Evolutionary conservation across 2,329 filamentous ascomycete species (phyloP).

Genomic region (Sporothrix phasma): DNA sequence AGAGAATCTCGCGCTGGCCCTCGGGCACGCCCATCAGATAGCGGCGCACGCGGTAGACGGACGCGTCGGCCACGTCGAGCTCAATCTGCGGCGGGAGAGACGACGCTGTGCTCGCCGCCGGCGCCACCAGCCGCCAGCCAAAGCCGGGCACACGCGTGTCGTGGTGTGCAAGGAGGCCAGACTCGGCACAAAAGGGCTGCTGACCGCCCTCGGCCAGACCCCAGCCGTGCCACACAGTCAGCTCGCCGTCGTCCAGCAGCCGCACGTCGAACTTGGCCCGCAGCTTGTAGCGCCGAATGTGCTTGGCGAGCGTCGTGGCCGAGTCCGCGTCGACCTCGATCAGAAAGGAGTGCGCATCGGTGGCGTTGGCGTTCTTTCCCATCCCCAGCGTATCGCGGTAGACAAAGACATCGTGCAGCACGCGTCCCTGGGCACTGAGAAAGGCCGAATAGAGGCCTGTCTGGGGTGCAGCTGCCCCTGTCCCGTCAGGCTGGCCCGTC

Average conservation of each 20-base stretch:
- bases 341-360: constrained; percentile 46
- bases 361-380: background rate
- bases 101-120: background rate
- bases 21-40: constrained; percentile 77
- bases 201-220: constrained; percentile 31
- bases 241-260: constrained; percentile 54
- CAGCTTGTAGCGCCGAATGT: constrained; percentile 78
- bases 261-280: constrained; percentile 66
- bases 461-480: constrained; percentile 17
- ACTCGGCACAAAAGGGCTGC: background rate
- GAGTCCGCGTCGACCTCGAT: constrained; percentile 73
- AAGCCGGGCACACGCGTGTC: constrained; percentile 48
- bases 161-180: constrained; percentile 29
- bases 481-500: constrained; percentile 24
- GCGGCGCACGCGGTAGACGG: constrained; percentile 63
- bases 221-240: constrained; percentile 67
- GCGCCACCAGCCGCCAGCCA: constrained; percentile 40
- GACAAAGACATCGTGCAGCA: constrained; percentile 84
- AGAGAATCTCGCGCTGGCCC: constrained; percentile 67
- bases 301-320: constrained; percentile 51
- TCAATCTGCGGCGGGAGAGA: constrained; percentile 1
- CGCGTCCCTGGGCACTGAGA: constrained; percentile 71
- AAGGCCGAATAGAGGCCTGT: constrained; percentile 71
- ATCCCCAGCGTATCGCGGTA: constrained; percentile 50
- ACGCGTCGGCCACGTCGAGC: constrained; percentile 28